Percentiles rank a stretch among this genome's conserved stretches.
These are phyloP conservation scores for Trametes coccinea DNA, from an alignment of 768 basidiomycete species.

Conservation along the genomic window DNA sequence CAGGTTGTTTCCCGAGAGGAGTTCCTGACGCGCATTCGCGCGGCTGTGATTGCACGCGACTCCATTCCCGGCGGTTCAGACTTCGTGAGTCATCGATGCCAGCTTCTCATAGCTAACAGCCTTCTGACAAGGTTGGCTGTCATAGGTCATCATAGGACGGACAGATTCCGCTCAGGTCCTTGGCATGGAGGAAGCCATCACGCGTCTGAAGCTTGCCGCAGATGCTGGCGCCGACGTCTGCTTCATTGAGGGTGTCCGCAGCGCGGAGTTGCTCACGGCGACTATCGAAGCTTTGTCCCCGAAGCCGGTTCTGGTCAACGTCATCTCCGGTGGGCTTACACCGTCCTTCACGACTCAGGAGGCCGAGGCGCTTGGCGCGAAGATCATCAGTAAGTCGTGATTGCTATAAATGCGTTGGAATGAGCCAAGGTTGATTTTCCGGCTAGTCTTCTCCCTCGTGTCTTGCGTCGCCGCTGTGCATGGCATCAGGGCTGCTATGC, in stretches of 20 bases:
- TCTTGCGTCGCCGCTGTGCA: constrained; percentile 78
- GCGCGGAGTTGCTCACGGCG: constrained; percentile 58
- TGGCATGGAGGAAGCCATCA: constrained; percentile 76
- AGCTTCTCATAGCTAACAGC: neutral
- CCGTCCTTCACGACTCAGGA: constrained; percentile 71
- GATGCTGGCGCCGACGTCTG: constrained; percentile 78
- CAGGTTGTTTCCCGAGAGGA: constrained; percentile 81
- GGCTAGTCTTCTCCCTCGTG: constrained; percentile 69
- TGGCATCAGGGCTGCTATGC: constrained; percentile 77
- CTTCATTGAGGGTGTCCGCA: constrained; percentile 80
- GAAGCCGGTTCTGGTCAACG: constrained; percentile 77
- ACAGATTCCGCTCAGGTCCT: constrained; percentile 79
- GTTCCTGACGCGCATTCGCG: constrained; percentile 71
- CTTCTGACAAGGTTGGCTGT: neutral
- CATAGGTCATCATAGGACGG: constrained; percentile 68
- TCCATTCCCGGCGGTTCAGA: constrained; percentile 74
- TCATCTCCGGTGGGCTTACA: constrained; percentile 76
- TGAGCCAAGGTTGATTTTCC: neutral
- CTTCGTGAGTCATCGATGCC: constrained; percentile 48
- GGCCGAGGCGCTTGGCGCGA: constrained; percentile 70
- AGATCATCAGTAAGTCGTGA: constrained; percentile 65
- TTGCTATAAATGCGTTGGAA: no score
- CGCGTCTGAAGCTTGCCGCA: constrained; percentile 65
- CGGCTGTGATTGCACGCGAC: constrained; percentile 76
- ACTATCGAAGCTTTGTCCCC: constrained; percentile 71